Conservation (phyloP, 2,329 filamentous ascomycete genomes). For the Clonostachys sp. region DNA sequence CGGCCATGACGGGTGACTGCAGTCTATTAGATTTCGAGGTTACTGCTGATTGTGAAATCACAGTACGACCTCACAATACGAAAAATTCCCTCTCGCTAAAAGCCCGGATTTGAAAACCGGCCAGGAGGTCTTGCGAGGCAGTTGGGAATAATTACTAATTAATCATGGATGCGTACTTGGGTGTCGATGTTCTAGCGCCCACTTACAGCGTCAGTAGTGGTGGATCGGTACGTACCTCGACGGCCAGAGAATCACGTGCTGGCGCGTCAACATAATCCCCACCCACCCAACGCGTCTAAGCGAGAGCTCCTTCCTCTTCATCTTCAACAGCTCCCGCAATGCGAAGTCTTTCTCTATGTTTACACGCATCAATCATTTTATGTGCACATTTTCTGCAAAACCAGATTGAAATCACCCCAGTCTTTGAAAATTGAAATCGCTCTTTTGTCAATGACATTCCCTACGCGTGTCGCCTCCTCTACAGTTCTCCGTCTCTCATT, state of each 20-base stretch:
- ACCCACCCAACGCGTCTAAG: neutral
- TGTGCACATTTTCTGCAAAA: too few relatives aligned
- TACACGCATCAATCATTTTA: too few relatives aligned
- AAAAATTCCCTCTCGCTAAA: too few relatives aligned
- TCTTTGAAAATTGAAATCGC: neutral
- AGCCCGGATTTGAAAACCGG: too few relatives aligned
- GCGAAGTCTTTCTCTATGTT: neutral
- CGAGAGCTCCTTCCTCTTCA: neutral
- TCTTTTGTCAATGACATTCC: neutral
- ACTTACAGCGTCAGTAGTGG: too few relatives aligned
- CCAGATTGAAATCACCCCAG: constrained; percentile 1
- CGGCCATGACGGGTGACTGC: constrained; percentile 13
- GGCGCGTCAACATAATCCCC: constrained; percentile 1
- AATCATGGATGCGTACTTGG: too few relatives aligned
- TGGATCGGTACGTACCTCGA: too few relatives aligned
- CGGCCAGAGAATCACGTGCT: constrained; percentile 4
- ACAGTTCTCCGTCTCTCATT: constrained; percentile 75
- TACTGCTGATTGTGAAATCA: neutral
- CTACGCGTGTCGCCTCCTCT: constrained; percentile 68
- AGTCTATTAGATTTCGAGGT: neutral
- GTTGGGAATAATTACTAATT: too few relatives aligned
- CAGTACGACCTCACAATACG: too few relatives aligned
- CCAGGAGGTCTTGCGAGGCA: too few relatives aligned
- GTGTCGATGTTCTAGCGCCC: too few relatives aligned
- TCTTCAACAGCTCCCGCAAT: neutral